Conservation (phyloP, 2,329 filamentous ascomycete species). For the Aspergillus sp. region DNA sequence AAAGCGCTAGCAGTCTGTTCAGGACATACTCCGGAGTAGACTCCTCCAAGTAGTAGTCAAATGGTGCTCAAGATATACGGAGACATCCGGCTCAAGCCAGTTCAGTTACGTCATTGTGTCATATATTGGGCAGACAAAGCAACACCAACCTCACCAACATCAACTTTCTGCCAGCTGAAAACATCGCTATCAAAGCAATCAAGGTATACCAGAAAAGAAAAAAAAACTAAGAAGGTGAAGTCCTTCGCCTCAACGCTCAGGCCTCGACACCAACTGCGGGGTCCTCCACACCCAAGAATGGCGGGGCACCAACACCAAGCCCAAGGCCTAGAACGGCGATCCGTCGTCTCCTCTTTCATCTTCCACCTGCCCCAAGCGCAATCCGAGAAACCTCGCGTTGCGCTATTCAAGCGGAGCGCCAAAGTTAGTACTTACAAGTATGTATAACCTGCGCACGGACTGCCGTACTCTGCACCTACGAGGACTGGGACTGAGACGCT, state of each 20-base stretch:
- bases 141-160: not conserved
- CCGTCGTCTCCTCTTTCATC: slow-evolving; percentile 48
- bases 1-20: no score
- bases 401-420: slow-evolving; percentile 62
- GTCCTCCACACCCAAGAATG: slow-evolving; percentile 6
- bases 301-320: slow-evolving; percentile 1
- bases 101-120: not conserved
- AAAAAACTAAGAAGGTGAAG: not conserved
- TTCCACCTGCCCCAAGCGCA: slow-evolving; percentile 29
- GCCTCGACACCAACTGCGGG: not conserved
- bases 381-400: slow-evolving; percentile 47
- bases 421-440: slow-evolving; percentile 62
- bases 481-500: no score
- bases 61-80: not conserved
- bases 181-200: not conserved
- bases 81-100: not conserved
- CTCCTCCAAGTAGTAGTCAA: no score
- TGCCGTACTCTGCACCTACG: no score
- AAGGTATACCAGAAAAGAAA: not conserved
- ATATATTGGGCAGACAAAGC: not conserved
- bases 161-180: not conserved
- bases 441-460: not conserved
- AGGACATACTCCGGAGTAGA: no score
- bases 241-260: not conserved
- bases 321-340: slow-evolving; percentile 25